Evolutionary conservation across 2,329 filamentous ascomycete species (phyloP).

Genomic region (Graphiopsis chlorocephala): DNA sequence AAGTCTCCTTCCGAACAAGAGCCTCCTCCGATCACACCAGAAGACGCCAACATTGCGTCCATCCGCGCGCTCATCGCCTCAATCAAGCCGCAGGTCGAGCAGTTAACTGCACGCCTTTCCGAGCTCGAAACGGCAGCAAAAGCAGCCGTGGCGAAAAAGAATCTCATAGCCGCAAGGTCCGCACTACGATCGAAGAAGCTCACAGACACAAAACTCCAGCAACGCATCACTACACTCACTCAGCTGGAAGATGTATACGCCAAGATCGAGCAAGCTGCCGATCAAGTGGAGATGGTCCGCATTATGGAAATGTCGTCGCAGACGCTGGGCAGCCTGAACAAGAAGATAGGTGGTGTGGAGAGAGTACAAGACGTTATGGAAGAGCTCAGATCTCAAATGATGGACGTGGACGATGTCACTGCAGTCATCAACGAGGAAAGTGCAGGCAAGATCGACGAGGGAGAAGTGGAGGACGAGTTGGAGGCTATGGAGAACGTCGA

Average conservation of each 20-base stretch:
- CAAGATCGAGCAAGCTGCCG: constrained; percentile 81
- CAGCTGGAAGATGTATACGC: constrained; percentile 81
- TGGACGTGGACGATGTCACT: constrained; percentile 76
- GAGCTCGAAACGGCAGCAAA: constrained; percentile 59
- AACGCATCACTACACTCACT: constrained; percentile 68
- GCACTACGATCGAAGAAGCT: constrained; percentile 80
- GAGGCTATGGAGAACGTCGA: constrained; percentile 68
- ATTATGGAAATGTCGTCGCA: constrained; percentile 77
- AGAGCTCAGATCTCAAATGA: constrained; percentile 72
- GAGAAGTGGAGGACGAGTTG: constrained; percentile 83
- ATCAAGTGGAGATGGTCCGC: constrained; percentile 78
- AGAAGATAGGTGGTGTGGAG: constrained; percentile 72
- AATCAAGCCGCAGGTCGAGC: constrained; percentile 64
- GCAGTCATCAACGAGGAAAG: constrained; percentile 66
- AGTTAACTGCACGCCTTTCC: constrained; percentile 56
- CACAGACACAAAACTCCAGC: constrained; percentile 69
- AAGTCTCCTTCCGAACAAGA: constrained; percentile 51
- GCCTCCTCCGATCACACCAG: constrained; percentile 60
- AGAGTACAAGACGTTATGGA: constrained; percentile 74
- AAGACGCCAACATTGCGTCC: constrained; percentile 79
- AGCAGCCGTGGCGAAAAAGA: constrained; percentile 68
- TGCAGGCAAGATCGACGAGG: constrained; percentile 64
- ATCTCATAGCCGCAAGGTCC: constrained; percentile 70
- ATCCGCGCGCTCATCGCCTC: constrained; percentile 70
- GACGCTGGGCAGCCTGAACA: constrained; percentile 71